Base-by-base conservation (phyloP, 1,284 basidiomycete species). In the Butyriboletus regius region DNA sequence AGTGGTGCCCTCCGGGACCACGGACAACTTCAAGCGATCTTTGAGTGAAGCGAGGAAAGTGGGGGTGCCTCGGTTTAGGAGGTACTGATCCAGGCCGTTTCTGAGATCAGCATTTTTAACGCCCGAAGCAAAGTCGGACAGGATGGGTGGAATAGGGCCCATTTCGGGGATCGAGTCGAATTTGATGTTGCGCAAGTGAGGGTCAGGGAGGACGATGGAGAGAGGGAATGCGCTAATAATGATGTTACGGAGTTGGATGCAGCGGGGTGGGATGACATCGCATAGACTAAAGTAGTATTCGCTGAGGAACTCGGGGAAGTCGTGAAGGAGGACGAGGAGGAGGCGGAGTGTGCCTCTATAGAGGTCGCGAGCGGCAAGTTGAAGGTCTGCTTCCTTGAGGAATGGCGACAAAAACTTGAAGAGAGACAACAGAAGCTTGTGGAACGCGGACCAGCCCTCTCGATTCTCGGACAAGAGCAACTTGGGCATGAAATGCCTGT, bases 281-380 rank as follows among this genome's bases (percentile, higher is more conserved):
- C 91, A 92, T 40, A 99, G 81, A 41, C 89, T 88, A 74, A 96
- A 94, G 71, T 97, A 95, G 68, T 96, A 93, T 72, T 95, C 91
- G 68, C 88, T 89, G 54, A 99, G 78, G 77, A 98, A 98, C 58
- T 98, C 94, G 43, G 96, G 95, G 78, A 97, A 98, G 73, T 98
- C 96, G 71, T 98, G 95, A 50, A 98, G 81, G 51, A 98, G 83
- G 51, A 98, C 91, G 44, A 98, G 80, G 46, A 98, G 79, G 40
- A 98, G 79, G 35, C 94, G 83, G 42, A 97, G 77, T 18, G 92
- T 84, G n/a, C 93, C 96, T 46, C 88, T 84, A 74, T 96, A 98
- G 48, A 98, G 78, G 59, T 90, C 88, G 47, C 89, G 80, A n/a
- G 89, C 86, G 10, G 92, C 84, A 22, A 83, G 77, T 55, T 88